A percentile compares a stretch with the other conserved stretches of the same genome.
Evolutionary conservation across 768 basidiomycete species (phyloP).

Genomic region (Calocera viscosa): DNA sequence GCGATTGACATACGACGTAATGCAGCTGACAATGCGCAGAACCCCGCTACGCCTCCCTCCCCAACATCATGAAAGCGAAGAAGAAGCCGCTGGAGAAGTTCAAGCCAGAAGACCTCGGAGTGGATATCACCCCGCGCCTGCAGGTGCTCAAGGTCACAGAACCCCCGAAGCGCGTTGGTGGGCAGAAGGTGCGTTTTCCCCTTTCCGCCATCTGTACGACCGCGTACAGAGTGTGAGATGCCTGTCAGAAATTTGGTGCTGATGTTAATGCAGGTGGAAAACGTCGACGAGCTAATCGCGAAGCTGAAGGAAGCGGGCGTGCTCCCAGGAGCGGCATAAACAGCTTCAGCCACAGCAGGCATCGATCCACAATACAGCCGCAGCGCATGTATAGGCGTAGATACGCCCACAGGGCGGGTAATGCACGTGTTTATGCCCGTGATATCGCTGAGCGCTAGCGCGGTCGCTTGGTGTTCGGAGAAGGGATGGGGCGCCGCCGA

Average conservation of each 20-base stretch:
- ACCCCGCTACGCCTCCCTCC: conserved; percentile 92
- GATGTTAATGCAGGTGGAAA: conserved; percentile 48
- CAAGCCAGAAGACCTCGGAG: conserved; percentile 59
- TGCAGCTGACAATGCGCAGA: conserved; percentile 36
- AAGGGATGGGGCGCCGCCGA: no score
- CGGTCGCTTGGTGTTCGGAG: no score
- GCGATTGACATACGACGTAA: neutral
- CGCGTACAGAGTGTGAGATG: no score
- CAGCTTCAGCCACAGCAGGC: no score
- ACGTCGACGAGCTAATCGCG: conserved; percentile 75
- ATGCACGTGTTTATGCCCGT: no score
- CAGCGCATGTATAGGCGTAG: no score
- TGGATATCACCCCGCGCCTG: conserved; percentile 71
- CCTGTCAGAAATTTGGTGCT: no score
- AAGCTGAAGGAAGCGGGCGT: conserved; percentile 82
- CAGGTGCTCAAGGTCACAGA: conserved; percentile 82
- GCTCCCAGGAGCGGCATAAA: neutral
- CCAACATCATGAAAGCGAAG: conserved; percentile 99
- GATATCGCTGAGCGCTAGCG: no score
- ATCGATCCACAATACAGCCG: no score
- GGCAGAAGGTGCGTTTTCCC: conserved; percentile 53
- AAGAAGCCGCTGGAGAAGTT: conserved; percentile 90
- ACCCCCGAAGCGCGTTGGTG: conserved; percentile 81
- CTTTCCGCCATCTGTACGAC: neutral
- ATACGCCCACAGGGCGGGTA: no score